Base-by-base conservation (phyloP, 129 eudicot species). In the Flaveria brownii region DNA sequence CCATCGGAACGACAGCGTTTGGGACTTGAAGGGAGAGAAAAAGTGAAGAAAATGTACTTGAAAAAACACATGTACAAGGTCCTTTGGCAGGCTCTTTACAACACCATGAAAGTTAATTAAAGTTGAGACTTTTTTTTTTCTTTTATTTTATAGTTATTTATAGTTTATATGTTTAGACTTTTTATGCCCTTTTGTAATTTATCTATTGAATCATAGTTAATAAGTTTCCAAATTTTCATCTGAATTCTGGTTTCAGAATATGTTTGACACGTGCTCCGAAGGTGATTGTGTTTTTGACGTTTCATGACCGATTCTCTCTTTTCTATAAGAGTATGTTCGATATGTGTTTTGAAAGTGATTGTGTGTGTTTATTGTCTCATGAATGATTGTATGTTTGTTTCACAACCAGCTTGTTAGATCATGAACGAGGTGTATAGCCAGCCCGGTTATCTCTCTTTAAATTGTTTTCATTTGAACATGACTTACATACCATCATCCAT, bases 21-120 rank as follows among this genome's bases (percentile, higher is more conserved):
- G 89, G 97, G 96, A 68, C 50, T 69, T 3, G 82, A 73, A 71
- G 97, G 96, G 23, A 87, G 97, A 78, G 86, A 89, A 76, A 91
- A 86, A 54, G 99, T 91, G 50, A 85, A 91, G 87, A 89, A 70
- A 46, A 81, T 85, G 94, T 95, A 87, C 88, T 78, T 91, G 82
- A 95, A 95, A 83, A 88, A 78, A 84, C 99, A 95, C 83, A 87
- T 95, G 99, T 95, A 77, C 89, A 90, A 87, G 89, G 74, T 77
- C 57, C 79, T 95, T 54, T 91, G 89, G 77, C 91, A 95, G 80
- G 92, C 80, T 30, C 83, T 95, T 33, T 89, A 86, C 81, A 80
- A 81, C 80, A 77, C 91, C 87, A 85, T 91, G 96, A 87, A 90
- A 83, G 82, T 91, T 16, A 91, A 86, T 77, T 94, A 84, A 72